phyloP scores from a whole-genome alignment of 768 basidiomycete species.

The Rhodotorula diobovata region DNA sequence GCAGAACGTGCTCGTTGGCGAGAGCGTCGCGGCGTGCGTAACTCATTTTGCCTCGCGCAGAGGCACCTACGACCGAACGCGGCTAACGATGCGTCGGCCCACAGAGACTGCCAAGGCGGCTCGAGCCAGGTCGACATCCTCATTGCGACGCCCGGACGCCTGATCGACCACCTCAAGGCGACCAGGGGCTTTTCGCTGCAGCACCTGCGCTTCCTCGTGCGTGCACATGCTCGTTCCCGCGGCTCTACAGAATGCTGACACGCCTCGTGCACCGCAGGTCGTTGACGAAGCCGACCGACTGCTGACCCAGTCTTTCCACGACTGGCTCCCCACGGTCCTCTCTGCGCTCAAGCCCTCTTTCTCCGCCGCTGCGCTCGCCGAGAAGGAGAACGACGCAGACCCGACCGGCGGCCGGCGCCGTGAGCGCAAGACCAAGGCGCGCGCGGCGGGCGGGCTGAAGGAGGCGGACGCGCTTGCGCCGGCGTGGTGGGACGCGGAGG shows the following conservation, averaged over 20 bases:
- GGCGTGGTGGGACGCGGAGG: slow-evolving; percentile 45
- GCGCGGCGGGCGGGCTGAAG: not conserved
- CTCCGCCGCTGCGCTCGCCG: slow-evolving; percentile 39
- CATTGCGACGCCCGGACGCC: slow-evolving; percentile 88
- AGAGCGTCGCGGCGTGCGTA: slow-evolving; percentile 55
- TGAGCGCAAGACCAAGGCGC: not conserved
- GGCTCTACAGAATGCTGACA: not conserved
- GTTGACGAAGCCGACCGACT: slow-evolving; percentile 98
- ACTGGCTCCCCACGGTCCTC: slow-evolving; percentile 82
- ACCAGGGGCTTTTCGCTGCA: slow-evolving; percentile 88
- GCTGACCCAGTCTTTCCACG: slow-evolving; percentile 89
- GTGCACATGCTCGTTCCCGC: slow-evolving; percentile 40
- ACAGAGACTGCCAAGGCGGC: slow-evolving; percentile 67
- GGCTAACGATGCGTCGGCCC: no score
- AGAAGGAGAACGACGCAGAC: not conserved
- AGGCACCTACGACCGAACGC: not conserved
- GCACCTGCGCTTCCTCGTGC: slow-evolving; percentile 86
- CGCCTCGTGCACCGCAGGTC: slow-evolving; percentile 54
- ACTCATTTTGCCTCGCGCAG: not conserved
- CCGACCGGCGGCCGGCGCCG: not conserved
- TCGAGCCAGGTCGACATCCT: slow-evolving; percentile 88
- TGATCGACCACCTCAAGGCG: slow-evolving; percentile 86
- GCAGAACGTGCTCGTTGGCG: slow-evolving; percentile 70
- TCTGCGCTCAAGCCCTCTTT: slow-evolving; percentile 58
- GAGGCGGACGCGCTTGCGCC: slow-evolving; percentile 61